Evolutionary conservation across 106 monocot species (phyloP).

Genomic region (Dioscorea alata): DNA sequence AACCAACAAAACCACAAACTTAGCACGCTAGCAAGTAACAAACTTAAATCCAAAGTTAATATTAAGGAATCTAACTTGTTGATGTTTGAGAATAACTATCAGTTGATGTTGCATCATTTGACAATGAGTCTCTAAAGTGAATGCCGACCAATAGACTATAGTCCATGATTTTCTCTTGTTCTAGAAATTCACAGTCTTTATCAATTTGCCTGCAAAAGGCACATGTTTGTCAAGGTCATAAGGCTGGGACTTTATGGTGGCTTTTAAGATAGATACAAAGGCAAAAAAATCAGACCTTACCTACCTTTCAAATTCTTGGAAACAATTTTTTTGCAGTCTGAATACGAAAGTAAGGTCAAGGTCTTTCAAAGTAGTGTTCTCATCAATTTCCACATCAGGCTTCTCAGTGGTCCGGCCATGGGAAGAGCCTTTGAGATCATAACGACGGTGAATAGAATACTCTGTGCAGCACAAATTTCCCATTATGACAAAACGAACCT

Average conservation of each 20-base stretch:
- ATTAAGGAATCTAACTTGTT: too few species aligned
- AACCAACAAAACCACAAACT: too few species aligned
- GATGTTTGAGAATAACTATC: too few species aligned
- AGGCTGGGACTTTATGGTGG: too few species aligned
- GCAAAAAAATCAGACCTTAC: background rate
- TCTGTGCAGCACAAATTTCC: conserved; percentile 39
- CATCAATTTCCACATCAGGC: conserved; percentile 29
- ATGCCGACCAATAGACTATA: conserved; percentile 23
- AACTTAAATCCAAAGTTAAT: too few species aligned
- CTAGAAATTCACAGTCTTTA: conserved; percentile 13
- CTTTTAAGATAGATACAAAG: background rate
- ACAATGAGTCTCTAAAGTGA: conserved; percentile 9
- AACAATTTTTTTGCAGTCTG: conserved; percentile 22
- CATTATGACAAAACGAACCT: conserved; percentile 43
- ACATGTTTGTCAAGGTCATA: background rate
- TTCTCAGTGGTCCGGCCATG: conserved; percentile 34
- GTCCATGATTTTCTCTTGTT: conserved; percentile 21
- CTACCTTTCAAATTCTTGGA: conserved; percentile 29
- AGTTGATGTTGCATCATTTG: too few species aligned
- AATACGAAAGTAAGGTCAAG: conserved; percentile 36
- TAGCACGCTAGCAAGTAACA: too few species aligned
- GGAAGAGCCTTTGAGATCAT: conserved; percentile 31
- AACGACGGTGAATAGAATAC: conserved; percentile 31
- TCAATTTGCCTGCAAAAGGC: conserved; percentile 15
- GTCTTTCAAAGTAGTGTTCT: conserved; percentile 33